Evolutionary conservation across 2,329 filamentous ascomycete species (phyloP), one percentile per base, ranked within the genome.

Genomic region (Penicillium nordicum): DNA sequence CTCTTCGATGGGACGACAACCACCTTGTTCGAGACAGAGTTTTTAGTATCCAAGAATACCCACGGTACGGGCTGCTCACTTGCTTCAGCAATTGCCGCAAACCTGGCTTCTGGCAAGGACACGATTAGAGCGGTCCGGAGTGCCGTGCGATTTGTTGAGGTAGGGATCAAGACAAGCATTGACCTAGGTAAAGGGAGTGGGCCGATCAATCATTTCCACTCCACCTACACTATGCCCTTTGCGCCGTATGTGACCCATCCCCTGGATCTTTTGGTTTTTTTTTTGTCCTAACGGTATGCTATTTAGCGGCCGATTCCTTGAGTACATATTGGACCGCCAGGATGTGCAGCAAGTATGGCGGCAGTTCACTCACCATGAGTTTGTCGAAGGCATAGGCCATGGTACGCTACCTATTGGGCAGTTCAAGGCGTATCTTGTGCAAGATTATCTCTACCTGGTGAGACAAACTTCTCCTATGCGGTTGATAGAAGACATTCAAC

Each of bases 31-130:
- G 82, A 92, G 72, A 89, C 85, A 38, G 79, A 81, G 5, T 97
- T 88, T 69, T 80, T 90, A 60, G 75, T 80, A 10, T 91, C 88
- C 9, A 87, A 80, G 57, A 93, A 93, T 69, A 97, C 93, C 0
- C 94, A 99, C 68, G 94, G 94, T 0, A 97, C 94, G 0, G 94
- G 94, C 4, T 99, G 94, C 70, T 95, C 92, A 10, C 81, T 97
- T 57, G 94, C 94, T 40, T 96, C 85, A 41, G 85, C 85, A 6
- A 85, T 88, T 63, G 84, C 85, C 1, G 85, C 82, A 51, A 86
- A 87, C 59, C 72, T 88, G 14, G 82, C 83, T 4, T 71, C 70
- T 3, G 81, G 79, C 0, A 75, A 79, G 59, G 69, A 73, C 45
- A 70, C 84, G 52, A 69, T 72, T 12, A 73, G 76, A 53, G 82